phyloP scores from a whole-genome alignment of 2,329 filamentous ascomycete species.

The Colletotrichum lupini region DNA sequence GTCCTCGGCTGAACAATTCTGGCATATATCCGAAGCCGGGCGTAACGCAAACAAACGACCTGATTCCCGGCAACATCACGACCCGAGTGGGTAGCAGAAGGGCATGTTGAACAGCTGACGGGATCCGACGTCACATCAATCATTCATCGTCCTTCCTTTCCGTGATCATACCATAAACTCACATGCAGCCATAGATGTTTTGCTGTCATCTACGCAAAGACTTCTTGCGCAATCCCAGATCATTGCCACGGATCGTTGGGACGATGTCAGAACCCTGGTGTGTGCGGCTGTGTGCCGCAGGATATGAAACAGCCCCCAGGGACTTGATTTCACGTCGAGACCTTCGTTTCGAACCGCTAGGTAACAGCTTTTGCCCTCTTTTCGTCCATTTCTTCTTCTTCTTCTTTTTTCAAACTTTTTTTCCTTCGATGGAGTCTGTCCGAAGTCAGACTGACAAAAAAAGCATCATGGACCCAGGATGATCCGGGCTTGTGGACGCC shows the following conservation, averaged over 20 bases:
- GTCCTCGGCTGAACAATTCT: background rate
- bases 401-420: too few species aligned
- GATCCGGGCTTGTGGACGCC: background rate
- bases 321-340: background rate
- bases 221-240: background rate
- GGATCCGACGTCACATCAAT: background rate
- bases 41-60: too few species aligned
- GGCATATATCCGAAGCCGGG: background rate
- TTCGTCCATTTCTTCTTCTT: background rate
- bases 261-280: background rate
- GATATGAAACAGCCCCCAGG: slow-evolving; percentile 8
- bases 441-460: background rate
- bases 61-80: background rate
- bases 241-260: background rate
- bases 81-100: background rate
- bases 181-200: background rate
- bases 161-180: background rate
- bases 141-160: background rate
- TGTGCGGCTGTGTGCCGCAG: background rate
- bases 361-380: background rate
- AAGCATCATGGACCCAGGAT: background rate
- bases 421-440: background rate
- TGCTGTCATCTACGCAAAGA: background rate
- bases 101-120: too few species aligned
- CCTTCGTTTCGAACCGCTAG: slow-evolving; percentile 18